Evolutionary conservation across 2,329 filamentous ascomycete genomes (phyloP).

Genomic region (Cytospora chrysosperma): DNA sequence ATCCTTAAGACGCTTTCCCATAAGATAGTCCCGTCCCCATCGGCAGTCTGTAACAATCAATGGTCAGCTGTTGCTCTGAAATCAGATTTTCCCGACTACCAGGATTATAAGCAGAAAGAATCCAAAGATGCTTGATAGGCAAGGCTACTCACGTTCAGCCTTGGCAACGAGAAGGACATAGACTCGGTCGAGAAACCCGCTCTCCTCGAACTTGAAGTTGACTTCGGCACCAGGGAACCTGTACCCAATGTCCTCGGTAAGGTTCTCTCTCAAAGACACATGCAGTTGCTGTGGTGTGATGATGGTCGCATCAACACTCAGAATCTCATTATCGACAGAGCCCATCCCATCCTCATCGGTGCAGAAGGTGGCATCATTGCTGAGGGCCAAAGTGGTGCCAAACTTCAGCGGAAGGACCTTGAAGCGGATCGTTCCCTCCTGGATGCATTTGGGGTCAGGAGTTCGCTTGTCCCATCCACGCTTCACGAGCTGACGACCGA

Average conservation of each 20-base stretch:
- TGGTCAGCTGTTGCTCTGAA: background rate
- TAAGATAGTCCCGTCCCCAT: slow-evolving; percentile 49
- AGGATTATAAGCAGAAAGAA: background rate
- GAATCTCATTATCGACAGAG: slow-evolving; percentile 34
- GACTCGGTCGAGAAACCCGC: slow-evolving; percentile 48
- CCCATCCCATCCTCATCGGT: slow-evolving; percentile 23
- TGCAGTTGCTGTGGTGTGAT: slow-evolving; percentile 48
- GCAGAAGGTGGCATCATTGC: slow-evolving; percentile 26
- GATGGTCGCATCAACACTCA: slow-evolving; percentile 50
- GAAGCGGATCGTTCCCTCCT: slow-evolving; percentile 46
- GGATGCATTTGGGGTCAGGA: slow-evolving; percentile 33
- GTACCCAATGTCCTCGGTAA: slow-evolving; percentile 41
- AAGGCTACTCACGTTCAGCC: slow-evolving; percentile 34
- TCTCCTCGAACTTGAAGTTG: slow-evolving; percentile 51
- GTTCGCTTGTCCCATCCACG: slow-evolving; percentile 49
- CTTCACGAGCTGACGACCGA: slow-evolving; percentile 44
- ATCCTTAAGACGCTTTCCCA: slow-evolving; percentile 26
- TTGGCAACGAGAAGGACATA: slow-evolving; percentile 58
- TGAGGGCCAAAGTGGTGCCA: slow-evolving; percentile 37
- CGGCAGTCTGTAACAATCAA: slow-evolving; percentile 33
- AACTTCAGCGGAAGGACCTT: slow-evolving; percentile 41
- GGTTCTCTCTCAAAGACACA: slow-evolving; percentile 39
- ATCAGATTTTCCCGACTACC: background rate
- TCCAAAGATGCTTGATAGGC: background rate
- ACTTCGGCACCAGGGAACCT: slow-evolving; percentile 47